Conservation (phyloP, 2,329 filamentous ascomycete genomes). For the Hansfordia pulvinata region DNA sequence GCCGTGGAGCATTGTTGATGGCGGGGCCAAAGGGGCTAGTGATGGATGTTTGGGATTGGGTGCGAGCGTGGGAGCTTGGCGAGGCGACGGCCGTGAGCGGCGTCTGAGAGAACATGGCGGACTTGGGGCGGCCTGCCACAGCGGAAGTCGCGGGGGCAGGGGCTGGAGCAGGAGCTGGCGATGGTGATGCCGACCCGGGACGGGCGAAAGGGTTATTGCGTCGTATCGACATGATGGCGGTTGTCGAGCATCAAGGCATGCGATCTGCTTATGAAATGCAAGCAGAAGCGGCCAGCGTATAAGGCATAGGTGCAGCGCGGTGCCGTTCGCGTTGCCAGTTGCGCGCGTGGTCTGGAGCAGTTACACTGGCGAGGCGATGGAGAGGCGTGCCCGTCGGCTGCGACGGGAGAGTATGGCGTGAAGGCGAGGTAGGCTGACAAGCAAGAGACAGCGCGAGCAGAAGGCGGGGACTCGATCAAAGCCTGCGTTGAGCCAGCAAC, state of each 20-base stretch:
- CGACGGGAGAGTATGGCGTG: too few relatives aligned
- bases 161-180: conserved; percentile 38
- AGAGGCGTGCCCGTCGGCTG: too few relatives aligned
- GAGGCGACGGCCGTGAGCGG: conserved; percentile 23
- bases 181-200: conserved; percentile 54
- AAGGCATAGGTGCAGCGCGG: too few relatives aligned
- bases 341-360: too few relatives aligned
- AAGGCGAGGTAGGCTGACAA: too few relatives aligned
- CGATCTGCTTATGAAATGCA: conserved; percentile 1
- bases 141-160: conserved; percentile 7
- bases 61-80: conserved; percentile 46
- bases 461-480: too few relatives aligned
- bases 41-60: conserved; percentile 50
- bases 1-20: conserved; percentile 19
- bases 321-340: too few relatives aligned
- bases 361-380: too few relatives aligned
- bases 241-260: conserved; percentile 2
- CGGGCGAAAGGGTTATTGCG: conserved; percentile 72
- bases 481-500: too few relatives aligned
- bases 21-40: conserved; percentile 25
- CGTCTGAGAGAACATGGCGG: conserved; percentile 54
- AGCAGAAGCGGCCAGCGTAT: background rate
- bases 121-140: conserved; percentile 50
- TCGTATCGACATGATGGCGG: conserved; percentile 48
- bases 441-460: too few relatives aligned